Percentiles rank a stretch among this genome's conserved stretches.
phyloP scores from a whole-genome alignment of 2,329 filamentous ascomycete genomes.

The Phialemoniopsis sp. region DNA sequence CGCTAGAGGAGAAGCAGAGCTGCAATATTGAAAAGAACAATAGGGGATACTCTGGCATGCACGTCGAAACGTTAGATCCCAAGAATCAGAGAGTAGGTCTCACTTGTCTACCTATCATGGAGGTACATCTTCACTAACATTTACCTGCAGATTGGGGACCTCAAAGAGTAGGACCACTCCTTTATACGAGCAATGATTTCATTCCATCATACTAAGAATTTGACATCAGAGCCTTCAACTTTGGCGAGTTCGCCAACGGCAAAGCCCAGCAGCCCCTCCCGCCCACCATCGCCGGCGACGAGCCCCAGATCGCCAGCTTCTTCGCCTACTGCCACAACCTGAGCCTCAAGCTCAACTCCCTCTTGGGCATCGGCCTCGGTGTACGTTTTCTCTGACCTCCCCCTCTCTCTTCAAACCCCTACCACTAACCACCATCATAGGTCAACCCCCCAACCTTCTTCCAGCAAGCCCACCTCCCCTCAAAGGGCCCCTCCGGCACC shows the following conservation, averaged over 20 bases:
- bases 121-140: too few relatives aligned
- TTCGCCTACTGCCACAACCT: conserved; percentile 66
- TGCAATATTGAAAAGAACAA: conserved; percentile 80
- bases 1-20: conserved; percentile 65
- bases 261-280: conserved; percentile 78
- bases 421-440: conserved; percentile 13
- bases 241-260: conserved; percentile 68
- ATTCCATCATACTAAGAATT: too few relatives aligned
- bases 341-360: conserved; percentile 66
- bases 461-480: conserved; percentile 42
- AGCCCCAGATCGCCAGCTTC: conserved; percentile 63
- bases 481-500: conserved; percentile 43
- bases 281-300: conserved; percentile 51
- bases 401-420: conserved; percentile 1
- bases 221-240: conserved; percentile 75
- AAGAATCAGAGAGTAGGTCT: conserved; percentile 66
- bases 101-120: not conserved
- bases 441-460: conserved; percentile 50
- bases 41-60: conserved; percentile 84
- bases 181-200: too few relatives aligned
- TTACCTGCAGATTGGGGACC: not conserved
- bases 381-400: conserved; percentile 41
- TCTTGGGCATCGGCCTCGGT: conserved; percentile 75
- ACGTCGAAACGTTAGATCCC: conserved; percentile 83
- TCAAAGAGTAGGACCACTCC: conserved; percentile 1